Percentiles rank a stretch among this genome's conserved stretches.
Evolutionary conservation across 140 eudicot species (phyloP).

Genomic region (Anethum foeniculum): DNA sequence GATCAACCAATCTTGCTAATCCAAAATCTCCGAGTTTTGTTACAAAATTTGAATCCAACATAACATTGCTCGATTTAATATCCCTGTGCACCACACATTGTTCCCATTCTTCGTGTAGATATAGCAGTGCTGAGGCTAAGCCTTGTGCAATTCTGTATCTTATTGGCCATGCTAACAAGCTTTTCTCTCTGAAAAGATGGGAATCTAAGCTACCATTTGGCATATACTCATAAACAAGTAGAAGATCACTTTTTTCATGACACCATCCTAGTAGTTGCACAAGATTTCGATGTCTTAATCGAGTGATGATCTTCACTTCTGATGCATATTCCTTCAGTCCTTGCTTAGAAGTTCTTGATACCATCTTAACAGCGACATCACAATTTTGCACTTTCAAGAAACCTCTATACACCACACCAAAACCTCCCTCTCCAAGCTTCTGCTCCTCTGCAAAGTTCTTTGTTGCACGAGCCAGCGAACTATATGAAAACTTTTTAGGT

Average conservation of each 20-base stretch:
- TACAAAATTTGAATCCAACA: not conserved
- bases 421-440: constrained; percentile 1
- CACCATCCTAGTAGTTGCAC: not conserved
- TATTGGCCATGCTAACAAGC: not conserved
- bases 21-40: constrained; percentile 6
- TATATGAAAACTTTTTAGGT: not conserved
- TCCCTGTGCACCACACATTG: constrained; percentile 29
- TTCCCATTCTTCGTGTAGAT: constrained; percentile 17
- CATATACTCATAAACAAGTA: constrained; percentile 4
- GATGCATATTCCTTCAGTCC: not conserved
- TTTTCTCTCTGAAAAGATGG: not conserved
- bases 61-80: constrained; percentile 5
- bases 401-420: not conserved
- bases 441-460: not conserved
- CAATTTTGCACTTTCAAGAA: not conserved
- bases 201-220: constrained; percentile 7
- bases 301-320: constrained; percentile 4
- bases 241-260: constrained; percentile 5
- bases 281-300: not conserved
- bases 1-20: constrained; percentile 7
- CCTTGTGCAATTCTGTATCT: not conserved
- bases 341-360: not conserved
- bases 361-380: not conserved
- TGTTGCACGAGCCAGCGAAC: not conserved
- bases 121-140: not conserved